A percentile compares a stretch with the other conserved stretches of the same genome.
phyloP scores from a whole-genome alignment of 352 stramenopile genomes.

The Phytophthora agathidicida region DNA sequence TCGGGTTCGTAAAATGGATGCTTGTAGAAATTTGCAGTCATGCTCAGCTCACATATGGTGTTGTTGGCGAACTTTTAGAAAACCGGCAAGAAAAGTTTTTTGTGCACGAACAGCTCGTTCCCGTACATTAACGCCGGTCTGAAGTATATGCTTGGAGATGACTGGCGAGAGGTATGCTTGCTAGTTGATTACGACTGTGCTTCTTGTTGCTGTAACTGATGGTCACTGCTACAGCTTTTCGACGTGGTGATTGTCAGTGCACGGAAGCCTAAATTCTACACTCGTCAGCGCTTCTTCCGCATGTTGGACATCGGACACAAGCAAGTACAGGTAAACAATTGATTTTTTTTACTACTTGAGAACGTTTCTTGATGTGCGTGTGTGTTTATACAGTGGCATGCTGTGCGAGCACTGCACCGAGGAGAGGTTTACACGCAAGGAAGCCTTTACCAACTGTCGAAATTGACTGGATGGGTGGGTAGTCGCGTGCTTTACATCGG shows the following conservation, averaged over 20 bases:
- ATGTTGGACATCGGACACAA: slow-evolving; percentile 65
- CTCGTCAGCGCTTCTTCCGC: slow-evolving; percentile 77
- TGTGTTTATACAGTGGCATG: slow-evolving; percentile 52
- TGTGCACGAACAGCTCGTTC: slow-evolving; percentile 95
- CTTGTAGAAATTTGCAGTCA: too few species aligned
- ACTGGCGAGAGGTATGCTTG: slow-evolving; percentile 75
- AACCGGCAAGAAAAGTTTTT: slow-evolving; percentile 91
- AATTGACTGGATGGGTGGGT: slow-evolving; percentile 67
- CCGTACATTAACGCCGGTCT: slow-evolving; percentile 94
- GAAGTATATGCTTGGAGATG: slow-evolving; percentile 91
- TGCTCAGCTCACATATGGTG: neutral
- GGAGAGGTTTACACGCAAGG: slow-evolving; percentile 85
- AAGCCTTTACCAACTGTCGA: slow-evolving; percentile 67
- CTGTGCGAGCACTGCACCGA: slow-evolving; percentile 60
- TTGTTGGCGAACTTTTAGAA: slow-evolving; percentile 42
- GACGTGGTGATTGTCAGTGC: slow-evolving; percentile 90
- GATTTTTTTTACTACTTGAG: neutral
- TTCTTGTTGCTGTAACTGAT: too few species aligned
- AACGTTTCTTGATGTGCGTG: neutral
- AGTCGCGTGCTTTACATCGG: slow-evolving; percentile 93
- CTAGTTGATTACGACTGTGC: neutral
- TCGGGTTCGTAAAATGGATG: slow-evolving; percentile 23
- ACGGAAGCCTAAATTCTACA: slow-evolving; percentile 94
- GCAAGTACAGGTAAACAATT: slow-evolving; percentile 56
- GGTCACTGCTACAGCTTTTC: slow-evolving; percentile 77